These are phyloP conservation scores for Yamadazyma akitaensis DNA, from an alignment of 805 yeast genomes.

Conservation along the genomic window DNA sequence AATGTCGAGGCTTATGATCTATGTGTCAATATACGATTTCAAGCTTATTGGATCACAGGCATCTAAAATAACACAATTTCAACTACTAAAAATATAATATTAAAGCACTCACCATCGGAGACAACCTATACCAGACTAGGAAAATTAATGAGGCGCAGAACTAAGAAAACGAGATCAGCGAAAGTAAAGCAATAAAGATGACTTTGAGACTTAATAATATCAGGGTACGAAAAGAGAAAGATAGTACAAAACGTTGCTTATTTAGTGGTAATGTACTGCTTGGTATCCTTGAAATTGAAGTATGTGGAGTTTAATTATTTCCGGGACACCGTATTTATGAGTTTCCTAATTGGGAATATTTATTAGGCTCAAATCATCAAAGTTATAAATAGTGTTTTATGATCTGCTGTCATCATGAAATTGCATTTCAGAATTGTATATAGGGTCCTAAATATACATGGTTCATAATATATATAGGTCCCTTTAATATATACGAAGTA, in stretches of 20 bases:
- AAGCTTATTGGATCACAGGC: no score
- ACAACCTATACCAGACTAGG: not conserved
- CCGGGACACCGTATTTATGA: not conserved
- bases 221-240: not conserved
- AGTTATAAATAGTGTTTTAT: not conserved
- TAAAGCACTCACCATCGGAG: not conserved
- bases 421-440: no score
- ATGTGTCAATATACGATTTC: not conserved
- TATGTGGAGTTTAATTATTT: not conserved
- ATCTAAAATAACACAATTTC: no score
- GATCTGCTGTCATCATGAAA: not conserved
- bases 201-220: no score
- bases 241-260: no score
- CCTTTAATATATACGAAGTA: no score
- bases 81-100: no score
- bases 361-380: not conserved
- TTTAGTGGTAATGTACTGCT: no score
- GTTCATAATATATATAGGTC: no score
- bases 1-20: no score
- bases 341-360: conserved; percentile 4
- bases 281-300: not conserved
- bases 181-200: no score
- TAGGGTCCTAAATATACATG: no score
- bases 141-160: conserved; percentile 2
- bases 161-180: not conserved